A percentile compares a stretch with the other conserved stretches of the same genome.
Conservation (phyloP, 352 stramenopile species). For the Phytophthora megakarya region DNA sequence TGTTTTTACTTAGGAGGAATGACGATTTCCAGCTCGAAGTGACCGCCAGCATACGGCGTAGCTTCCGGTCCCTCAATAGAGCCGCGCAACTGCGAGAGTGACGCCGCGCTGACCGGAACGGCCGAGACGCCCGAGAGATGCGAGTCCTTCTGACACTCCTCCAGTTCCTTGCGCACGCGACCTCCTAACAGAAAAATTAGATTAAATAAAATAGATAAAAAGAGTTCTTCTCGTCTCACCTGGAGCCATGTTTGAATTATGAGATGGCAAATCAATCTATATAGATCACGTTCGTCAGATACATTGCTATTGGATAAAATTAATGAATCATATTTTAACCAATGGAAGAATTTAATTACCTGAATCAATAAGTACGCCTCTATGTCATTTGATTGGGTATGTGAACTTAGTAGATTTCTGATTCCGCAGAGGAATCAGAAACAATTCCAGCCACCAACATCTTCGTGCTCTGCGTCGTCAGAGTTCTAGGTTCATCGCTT, state of each 20-base stretch:
- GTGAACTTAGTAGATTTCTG: too few relatives aligned
- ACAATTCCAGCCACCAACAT: too few relatives aligned
- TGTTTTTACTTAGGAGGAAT: conserved; percentile 90
- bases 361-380: too few relatives aligned
- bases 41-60: conserved; percentile 88
- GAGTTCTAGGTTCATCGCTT: neutral
- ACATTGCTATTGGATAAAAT: too few relatives aligned
- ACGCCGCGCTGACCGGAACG: conserved; percentile 36
- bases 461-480: conserved; percentile 5
- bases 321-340: too few relatives aligned
- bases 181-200: conserved; percentile 39
- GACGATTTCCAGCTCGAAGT: conserved; percentile 93
- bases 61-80: conserved; percentile 77
- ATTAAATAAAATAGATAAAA: too few relatives aligned
- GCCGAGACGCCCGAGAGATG: conserved; percentile 82
- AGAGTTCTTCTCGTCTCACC: neutral
- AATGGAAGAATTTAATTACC: too few relatives aligned
- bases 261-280: too few relatives aligned
- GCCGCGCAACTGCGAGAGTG: conserved; percentile 43
- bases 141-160: conserved; percentile 87
- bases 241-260: conserved; percentile 20
- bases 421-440: too few relatives aligned
- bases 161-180: conserved; percentile 87
- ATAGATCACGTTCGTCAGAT: too few relatives aligned
- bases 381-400: too few relatives aligned